Base-by-base conservation (phyloP, 345 rosid genomes). In the Pistacia integerrima region DNA sequence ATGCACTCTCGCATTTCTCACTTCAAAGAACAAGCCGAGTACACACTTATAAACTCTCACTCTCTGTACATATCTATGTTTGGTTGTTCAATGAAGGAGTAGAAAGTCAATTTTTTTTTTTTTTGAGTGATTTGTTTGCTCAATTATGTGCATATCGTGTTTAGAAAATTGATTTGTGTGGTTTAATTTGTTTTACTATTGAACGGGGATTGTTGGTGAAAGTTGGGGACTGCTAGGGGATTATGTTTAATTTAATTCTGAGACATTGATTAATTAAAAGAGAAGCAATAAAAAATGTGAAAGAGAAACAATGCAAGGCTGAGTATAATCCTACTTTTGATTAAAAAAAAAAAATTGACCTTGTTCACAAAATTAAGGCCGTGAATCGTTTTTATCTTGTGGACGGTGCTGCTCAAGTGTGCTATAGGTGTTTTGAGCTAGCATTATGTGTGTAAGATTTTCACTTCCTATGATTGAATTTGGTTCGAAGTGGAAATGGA, bases 1-100 rank as follows among this genome's bases (percentile, higher is more conserved):
- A 85, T 91, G 91, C 89, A 77, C 77, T 83, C 96, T 77, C 94
- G 97, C 64, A 85, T 87, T 74, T 36, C 84, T 30, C 84, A 91
- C 86, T 87, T 95, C 83, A 87, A 82, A 78, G 81, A 87, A 35
- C 85, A 87, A 83, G 78, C 99, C 81, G 92, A 95, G 99, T 93
- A 82, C 55, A 57, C 49, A 2, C 67, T 56, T 54, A 7, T 80
- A 73, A 76, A 60, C 72, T 76, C 75, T 75, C 20, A 28, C 60
- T 51, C 49, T 52, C 69, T 44, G 14, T 73, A 22, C 57, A 5
- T 75, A 8, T 69, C 9, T 56, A 4, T 48, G 25, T 18, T 11
- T 64, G 38, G 22, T 55, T 33, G 49, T n/a, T 70, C 20, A 18
- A 33, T n/a, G 18, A 69, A n/a, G 22, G 48, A 4, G 11, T 72